Evolutionary conservation across 129 eudicot genomes (phyloP), one percentile per base, ranked within the genome.

Genomic region (Sambucus nigra): DNA sequence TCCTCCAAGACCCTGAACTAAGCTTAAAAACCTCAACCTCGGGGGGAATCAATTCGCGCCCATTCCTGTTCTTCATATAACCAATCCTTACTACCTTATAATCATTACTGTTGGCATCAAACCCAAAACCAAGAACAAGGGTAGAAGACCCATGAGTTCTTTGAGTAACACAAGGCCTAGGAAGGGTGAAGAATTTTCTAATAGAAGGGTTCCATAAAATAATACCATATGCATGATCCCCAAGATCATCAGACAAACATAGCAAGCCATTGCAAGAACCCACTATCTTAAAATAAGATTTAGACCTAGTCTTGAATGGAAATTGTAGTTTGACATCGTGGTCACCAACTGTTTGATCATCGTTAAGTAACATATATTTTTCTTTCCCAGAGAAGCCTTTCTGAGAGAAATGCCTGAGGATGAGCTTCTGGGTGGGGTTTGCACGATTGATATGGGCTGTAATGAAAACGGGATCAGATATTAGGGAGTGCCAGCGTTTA

Each of bases 191-290:
- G 10, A 48, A 25, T 28, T 66, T 58, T 51, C 52, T 25, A 54
- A 81, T 84, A 0, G 66, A 66, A 18, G 95, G 89, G 53, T 77
- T 85, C 7, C 73, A 47, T 4, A 85, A n/a, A 14, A 61, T 33
- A 21, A 47, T 18, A 53, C 42, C 38, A 0, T 14, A 16, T 0
- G 47, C 59, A 0, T 68, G 55, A 31, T 22, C 70, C 38, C 42
- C 44, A 5, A 2, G 4, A 53, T 64, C 57, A 17, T 24, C 33
- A 0, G 70, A 31, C 63, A 80, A 58, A 26, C 68, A 60, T 24
- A 83, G 61, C 8, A 48, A 7, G 0, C 84, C 94, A 31, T 83
- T 72, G 52, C 79, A 79, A 14, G 88, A 79, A 25, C 79, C 78
- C 16, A 40, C 61, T 2, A 75, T 38, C 18, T 26, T 55, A 31